Conservation (phyloP, 2,329 filamentous ascomycete genomes). For the Cercospora sojina region DNA sequence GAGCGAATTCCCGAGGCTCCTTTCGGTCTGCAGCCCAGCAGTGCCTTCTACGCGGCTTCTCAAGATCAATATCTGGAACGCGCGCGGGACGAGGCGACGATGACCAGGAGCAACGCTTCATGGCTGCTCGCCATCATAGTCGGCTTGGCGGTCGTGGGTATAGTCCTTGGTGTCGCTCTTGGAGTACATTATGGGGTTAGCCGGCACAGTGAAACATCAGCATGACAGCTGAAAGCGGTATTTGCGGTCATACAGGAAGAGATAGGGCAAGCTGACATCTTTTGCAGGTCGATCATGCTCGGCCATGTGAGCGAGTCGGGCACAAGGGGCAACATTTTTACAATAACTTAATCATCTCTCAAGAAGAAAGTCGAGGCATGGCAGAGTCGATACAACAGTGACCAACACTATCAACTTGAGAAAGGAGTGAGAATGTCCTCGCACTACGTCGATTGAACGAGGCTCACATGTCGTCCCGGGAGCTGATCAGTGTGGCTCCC, state of each 20-base stretch:
- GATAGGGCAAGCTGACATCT: not conserved
- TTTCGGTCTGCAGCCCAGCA: not conserved
- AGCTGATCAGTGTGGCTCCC: not conserved
- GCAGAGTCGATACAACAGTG: not conserved
- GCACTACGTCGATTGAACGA: not conserved
- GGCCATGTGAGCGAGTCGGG: not conserved
- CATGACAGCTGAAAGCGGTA: not conserved
- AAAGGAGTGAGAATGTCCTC: not conserved
- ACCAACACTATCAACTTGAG: not conserved
- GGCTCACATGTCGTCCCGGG: not conserved
- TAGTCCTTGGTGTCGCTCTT: slow-evolving; percentile 3
- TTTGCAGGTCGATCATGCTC: not conserved
- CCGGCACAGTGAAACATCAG: not conserved
- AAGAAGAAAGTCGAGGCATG: not conserved
- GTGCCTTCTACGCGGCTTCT: not conserved
- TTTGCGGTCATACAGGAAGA: not conserved
- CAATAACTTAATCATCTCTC: not conserved
- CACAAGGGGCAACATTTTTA: not conserved
- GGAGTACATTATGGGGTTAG: slow-evolving; percentile 5
- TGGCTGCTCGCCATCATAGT: slow-evolving; percentile 7
- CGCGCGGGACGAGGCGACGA: not conserved
- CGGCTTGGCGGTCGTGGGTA: not conserved
- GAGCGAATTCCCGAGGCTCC: not conserved
- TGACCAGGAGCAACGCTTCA: not conserved
- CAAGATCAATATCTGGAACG: not conserved